Evolutionary conservation across 495 filamentous ascomycete genomes (phyloP).

Genomic region (Aspergillus affinis): DNA sequence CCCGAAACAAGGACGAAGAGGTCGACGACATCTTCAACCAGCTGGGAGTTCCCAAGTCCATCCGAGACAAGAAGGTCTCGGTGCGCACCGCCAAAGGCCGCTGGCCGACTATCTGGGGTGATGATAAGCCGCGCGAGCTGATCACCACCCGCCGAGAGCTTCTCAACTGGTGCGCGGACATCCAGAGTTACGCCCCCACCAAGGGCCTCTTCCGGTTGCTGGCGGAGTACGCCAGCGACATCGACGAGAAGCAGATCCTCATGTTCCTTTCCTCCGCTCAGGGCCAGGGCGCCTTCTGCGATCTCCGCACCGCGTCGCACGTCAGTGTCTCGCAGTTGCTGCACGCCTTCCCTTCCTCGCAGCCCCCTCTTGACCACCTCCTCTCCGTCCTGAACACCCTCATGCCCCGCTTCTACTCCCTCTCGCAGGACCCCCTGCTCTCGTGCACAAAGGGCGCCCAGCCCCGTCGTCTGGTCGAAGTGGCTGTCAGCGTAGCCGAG

Average conservation of each 20-base stretch:
- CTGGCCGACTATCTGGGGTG: slow-evolving; percentile 98
- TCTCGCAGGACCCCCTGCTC: slow-evolving; percentile 91
- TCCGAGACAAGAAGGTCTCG: slow-evolving; percentile 77
- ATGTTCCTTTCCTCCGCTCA: slow-evolving; percentile 83
- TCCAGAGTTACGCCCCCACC: slow-evolving; percentile 88
- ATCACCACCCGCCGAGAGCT: slow-evolving; percentile 87
- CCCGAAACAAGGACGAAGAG: slow-evolving; percentile 73
- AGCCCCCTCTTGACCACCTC: slow-evolving; percentile 79
- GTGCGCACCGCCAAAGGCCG: slow-evolving; percentile 76
- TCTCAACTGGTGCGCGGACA: slow-evolving; percentile 91
- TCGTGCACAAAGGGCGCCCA: slow-evolving; percentile 69
- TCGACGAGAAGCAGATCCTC: slow-evolving; percentile 83
- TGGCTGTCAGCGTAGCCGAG: slow-evolving; percentile 93
- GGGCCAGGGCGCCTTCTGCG: slow-evolving; percentile 91
- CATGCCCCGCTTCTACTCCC: slow-evolving; percentile 97
- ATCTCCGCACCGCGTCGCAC: slow-evolving; percentile 87
- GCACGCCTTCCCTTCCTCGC: slow-evolving; percentile 86
- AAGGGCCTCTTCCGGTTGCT: slow-evolving; percentile 84
- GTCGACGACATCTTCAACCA: slow-evolving; percentile 84
- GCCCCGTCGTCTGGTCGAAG: slow-evolving; percentile 82
- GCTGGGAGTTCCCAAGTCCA: slow-evolving; percentile 70
- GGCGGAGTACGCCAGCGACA: slow-evolving; percentile 77
- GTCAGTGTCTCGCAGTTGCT: slow-evolving; percentile 82
- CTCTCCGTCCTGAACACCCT: slow-evolving; percentile 78
- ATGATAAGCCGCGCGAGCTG: slow-evolving; percentile 79